These are phyloP conservation scores for Erythrophleum ivorense DNA, from an alignment of 331 rosid species.

Conservation along the genomic window DNA sequence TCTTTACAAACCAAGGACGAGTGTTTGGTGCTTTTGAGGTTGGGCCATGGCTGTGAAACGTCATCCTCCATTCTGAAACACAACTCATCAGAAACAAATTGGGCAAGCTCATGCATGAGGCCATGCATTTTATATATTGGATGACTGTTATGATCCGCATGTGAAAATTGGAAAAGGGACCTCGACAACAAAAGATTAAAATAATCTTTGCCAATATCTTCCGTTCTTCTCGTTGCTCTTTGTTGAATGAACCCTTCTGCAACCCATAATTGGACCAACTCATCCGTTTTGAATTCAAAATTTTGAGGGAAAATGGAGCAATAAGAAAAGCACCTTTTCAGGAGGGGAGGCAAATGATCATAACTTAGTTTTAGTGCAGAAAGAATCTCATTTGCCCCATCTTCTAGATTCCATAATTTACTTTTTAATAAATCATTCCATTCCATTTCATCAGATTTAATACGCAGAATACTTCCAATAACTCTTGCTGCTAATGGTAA, in stretches of 20 bases:
- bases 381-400: not conserved
- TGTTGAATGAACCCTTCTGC: conserved; percentile 35
- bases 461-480: conserved; percentile 1
- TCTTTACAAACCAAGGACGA: conserved; percentile 2
- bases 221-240: not conserved
- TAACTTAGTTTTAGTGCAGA: conserved; percentile 27
- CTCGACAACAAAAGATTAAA: not conserved
- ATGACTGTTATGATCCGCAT: not conserved
- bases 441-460: not conserved
- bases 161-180: not conserved
- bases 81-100: conserved; percentile 11
- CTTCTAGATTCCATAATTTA: conserved; percentile 1
- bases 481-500: conserved; percentile 24
- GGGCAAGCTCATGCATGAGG: conserved; percentile 17
- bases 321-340: conserved; percentile 39
- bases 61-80: conserved; percentile 13
- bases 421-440: conserved; percentile 5
- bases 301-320: conserved; percentile 33
- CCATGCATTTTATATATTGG: conserved; percentile 16
- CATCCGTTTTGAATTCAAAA: conserved; percentile 26
- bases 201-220: conserved; percentile 27
- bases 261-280: conserved; percentile 34
- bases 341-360: conserved; percentile 18
- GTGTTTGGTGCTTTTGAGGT: not conserved
- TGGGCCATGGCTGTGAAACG: not conserved